These are phyloP conservation scores for Ichthyophonus hoferi DNA, from an alignment of 208 protist genomes.

Conservation along the genomic window DNA sequence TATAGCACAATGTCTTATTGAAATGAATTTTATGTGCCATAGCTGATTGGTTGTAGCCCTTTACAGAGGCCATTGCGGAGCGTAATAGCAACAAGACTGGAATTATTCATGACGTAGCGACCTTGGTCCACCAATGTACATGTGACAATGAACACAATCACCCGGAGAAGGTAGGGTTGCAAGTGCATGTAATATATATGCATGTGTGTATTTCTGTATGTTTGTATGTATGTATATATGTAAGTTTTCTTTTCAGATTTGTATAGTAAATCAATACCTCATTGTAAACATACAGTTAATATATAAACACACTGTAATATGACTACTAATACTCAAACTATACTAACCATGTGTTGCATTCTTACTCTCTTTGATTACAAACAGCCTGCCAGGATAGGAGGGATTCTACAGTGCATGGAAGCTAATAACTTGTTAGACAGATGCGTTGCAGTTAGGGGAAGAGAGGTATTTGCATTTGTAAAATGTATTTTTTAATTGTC, in stretches of 20 bases:
- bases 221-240: not conserved
- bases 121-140: conserved; percentile 14
- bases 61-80: not conserved
- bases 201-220: not conserved
- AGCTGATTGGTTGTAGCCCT: no score
- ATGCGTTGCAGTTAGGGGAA: not conserved
- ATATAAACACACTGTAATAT: no score
- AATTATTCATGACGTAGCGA: not conserved
- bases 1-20: no score
- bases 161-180: conserved; percentile 2
- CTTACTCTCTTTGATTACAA: no score
- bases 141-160: conserved; percentile 4
- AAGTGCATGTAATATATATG: not conserved
- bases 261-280: no score
- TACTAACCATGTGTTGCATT: no score
- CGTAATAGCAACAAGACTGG: not conserved
- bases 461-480: conserved; percentile 6
- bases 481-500: no score
- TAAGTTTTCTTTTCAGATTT: no score
- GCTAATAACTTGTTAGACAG: not conserved
- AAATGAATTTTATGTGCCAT: no score
- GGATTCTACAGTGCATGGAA: conserved; percentile 4
- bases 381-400: conserved; percentile 15
- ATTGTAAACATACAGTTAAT: no score
- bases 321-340: no score